Evolutionary conservation across 1,139 yeast genomes (phyloP), one percentile per base, ranked within the genome.

Genomic region (Zygosaccharomyces sapae): DNA sequence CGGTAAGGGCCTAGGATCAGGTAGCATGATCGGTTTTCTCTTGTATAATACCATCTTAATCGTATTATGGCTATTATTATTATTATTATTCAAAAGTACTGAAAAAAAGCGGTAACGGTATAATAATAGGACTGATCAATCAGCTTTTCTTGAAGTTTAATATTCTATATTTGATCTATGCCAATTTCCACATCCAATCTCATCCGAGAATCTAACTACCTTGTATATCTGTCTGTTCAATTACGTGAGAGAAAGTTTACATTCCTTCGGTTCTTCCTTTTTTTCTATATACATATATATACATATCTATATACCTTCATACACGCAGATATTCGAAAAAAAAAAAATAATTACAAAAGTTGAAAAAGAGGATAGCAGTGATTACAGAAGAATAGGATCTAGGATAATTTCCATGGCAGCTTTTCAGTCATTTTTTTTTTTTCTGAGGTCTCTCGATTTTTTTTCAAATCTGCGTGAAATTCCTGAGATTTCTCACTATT

Each of bases 1-100:
- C 0, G 90, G 89, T 2, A 82, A 57, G 10, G 73, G 69, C 1
- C 77, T 79, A 1, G 86, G 82, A 13, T 74, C 73, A 8, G 76
- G 74, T 51, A 78, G 76, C 9, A 74, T 72, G 33, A 84, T 87
- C 42, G 81, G 83, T 63, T 84, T 84, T 52, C 92, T 71, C 62
- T 84, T 84, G 68, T 80, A 84, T 37, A 83, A 70, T 44, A 85
- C 94, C 94, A 66, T 66, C 5, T 19, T 43, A 24, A 9, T 8
- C 9, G n/a, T 30, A 10, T 18, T 42, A 20, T 9, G 12, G 24
- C 35, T 18, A n/a, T 31, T 22, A 22, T 22, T 4, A 22, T 5
- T 22, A 22, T 22, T 22, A 6, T 6, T 22, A 22, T 31, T 38
- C 16, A 13, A 20, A 22, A 29, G 22, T 8, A 31, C 34, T 31